These are phyloP conservation scores for Epichloe gansuensis DNA, from an alignment of 2,329 filamentous ascomycete species.

Conservation along the genomic window DNA sequence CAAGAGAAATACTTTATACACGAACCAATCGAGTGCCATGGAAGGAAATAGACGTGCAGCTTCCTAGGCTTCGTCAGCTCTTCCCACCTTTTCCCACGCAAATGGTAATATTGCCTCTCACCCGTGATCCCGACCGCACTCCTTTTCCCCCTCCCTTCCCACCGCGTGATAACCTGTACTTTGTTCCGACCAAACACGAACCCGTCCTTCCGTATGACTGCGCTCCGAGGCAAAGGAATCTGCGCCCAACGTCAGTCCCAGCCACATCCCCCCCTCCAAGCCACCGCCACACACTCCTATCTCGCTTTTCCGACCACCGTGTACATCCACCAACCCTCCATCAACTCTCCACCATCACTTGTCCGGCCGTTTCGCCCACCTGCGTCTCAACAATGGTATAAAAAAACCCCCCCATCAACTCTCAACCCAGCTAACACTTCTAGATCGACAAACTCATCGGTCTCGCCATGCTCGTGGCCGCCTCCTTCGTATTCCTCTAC, in stretches of 20 bases:
- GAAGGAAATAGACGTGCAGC: too few relatives aligned
- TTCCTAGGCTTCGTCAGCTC: too few relatives aligned
- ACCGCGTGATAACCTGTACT: too few relatives aligned
- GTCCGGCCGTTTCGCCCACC: constrained; percentile 5
- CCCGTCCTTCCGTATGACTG: too few relatives aligned
- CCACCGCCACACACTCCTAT: background rate
- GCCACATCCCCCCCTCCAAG: background rate
- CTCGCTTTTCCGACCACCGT: background rate
- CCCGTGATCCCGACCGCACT: too few relatives aligned
- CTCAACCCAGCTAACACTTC: background rate
- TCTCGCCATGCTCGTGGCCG: constrained; percentile 55
- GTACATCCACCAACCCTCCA: background rate
- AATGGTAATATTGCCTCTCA: too few relatives aligned
- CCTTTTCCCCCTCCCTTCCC: too few relatives aligned
- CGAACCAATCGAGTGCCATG: too few relatives aligned
- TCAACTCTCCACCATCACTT: background rate
- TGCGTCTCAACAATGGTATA: constrained; percentile 18
- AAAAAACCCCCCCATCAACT: constrained; percentile 3
- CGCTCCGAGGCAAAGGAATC: too few relatives aligned
- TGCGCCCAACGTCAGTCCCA: background rate
- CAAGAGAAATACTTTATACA: too few relatives aligned
- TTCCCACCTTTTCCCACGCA: too few relatives aligned
- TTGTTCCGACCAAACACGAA: too few relatives aligned
- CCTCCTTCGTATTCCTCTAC: constrained; percentile 58
- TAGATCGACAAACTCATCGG: constrained; percentile 80